These are phyloP conservation scores for Purpureocillium lavendulum DNA, from an alignment of 2,329 filamentous ascomycete genomes.

Conservation along the genomic window DNA sequence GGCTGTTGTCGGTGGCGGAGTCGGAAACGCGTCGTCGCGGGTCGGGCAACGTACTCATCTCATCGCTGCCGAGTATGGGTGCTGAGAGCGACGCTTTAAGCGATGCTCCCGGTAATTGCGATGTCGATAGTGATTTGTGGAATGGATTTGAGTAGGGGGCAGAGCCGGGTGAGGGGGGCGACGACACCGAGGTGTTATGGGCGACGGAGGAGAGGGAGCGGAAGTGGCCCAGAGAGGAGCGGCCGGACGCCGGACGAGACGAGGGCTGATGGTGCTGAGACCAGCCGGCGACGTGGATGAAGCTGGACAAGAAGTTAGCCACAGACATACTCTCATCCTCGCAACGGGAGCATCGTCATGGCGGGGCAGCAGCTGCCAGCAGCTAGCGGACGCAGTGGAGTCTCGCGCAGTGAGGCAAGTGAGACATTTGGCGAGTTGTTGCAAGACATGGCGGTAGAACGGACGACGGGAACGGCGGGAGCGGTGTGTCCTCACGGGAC, in stretches of 20 bases:
- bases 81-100: conserved; percentile 26
- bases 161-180: conserved; percentile 2
- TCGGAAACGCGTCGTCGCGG: conserved; percentile 47
- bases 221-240: conserved; percentile 39
- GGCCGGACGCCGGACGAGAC: conserved; percentile 15
- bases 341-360: neutral
- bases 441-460: no score
- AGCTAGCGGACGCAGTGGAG: conserved; percentile 4
- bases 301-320: conserved; percentile 26
- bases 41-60: conserved; percentile 62
- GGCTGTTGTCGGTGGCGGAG: conserved; percentile 27
- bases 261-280: conserved; percentile 30
- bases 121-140: conserved; percentile 26
- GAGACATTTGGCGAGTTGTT: no score
- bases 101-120: conserved; percentile 29
- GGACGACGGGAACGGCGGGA: no score
- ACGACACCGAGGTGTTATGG: conserved; percentile 20
- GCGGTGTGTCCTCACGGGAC: no score
- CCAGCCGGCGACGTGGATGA: conserved; percentile 46
- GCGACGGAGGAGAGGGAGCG: conserved; percentile 47
- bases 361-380: conserved; percentile 5
- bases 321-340: conserved; percentile 5
- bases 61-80: conserved; percentile 41
- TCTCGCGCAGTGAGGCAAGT: no score
- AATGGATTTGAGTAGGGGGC: conserved; percentile 26